phyloP scores from a whole-genome alignment of 768 basidiomycete genomes.

The Lentinus tigrinus region DNA sequence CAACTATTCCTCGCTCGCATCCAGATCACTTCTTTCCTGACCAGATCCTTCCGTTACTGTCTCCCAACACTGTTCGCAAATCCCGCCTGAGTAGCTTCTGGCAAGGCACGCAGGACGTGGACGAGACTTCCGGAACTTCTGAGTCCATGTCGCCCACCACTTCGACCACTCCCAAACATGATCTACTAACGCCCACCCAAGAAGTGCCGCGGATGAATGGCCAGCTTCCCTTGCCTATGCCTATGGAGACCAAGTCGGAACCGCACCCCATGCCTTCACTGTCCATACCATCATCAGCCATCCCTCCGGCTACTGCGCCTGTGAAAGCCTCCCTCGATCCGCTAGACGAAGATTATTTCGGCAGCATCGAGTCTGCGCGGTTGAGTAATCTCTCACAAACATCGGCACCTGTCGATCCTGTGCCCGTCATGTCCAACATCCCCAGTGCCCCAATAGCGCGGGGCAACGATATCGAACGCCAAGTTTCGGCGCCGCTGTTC shows the following conservation, averaged over 20 bases:
- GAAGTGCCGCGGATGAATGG: not conserved
- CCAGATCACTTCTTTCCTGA: conserved; percentile 27
- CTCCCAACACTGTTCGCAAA: conserved; percentile 39
- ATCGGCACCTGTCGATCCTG: not conserved
- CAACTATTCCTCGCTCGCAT: conserved; percentile 65
- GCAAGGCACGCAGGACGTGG: conserved; percentile 73
- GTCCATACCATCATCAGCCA: not conserved
- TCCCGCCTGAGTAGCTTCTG: conserved; percentile 69
- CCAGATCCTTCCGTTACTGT: conserved; percentile 45
- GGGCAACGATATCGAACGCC: conserved; percentile 20
- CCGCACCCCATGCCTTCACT: not conserved
- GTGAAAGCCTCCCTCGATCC: conserved; percentile 14
- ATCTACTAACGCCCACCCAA: conserved; percentile 19
- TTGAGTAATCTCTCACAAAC: not conserved
- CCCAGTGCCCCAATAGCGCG: not conserved
- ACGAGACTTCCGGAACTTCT: conserved; percentile 24
- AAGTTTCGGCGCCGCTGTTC: conserved; percentile 27
- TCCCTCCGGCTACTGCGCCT: conserved; percentile 29
- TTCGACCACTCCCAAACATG: conserved; percentile 14
- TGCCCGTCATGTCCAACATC: not conserved
- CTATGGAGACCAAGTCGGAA: not conserved
- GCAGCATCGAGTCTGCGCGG: conserved; percentile 10
- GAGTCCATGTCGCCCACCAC: too few species aligned
- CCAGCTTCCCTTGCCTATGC: not conserved
- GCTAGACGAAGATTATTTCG: conserved; percentile 33